phyloP scores from a whole-genome alignment of 106 monocot genomes.

The Dendrobium huoshanense region DNA sequence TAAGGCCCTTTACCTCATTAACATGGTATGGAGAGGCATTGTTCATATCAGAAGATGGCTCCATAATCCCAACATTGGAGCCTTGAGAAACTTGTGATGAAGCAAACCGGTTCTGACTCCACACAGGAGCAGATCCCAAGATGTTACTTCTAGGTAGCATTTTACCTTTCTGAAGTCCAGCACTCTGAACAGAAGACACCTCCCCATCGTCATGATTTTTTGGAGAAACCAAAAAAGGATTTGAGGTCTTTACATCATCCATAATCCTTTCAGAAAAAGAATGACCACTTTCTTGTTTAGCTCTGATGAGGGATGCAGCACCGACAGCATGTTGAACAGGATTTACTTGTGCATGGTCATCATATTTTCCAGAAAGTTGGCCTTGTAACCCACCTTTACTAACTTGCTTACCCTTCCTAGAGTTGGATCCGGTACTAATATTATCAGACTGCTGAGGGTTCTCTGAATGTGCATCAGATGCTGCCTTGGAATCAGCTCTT shows the following conservation, averaged over 20 bases:
- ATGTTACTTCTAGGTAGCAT: constrained; percentile 26
- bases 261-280: constrained; percentile 27
- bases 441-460: constrained; percentile 50
- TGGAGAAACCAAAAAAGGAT: constrained; percentile 27
- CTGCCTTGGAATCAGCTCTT: constrained; percentile 60
- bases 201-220: constrained; percentile 48
- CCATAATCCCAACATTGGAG: constrained; percentile 26
- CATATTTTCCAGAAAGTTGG: constrained; percentile 22
- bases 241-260: constrained; percentile 31
- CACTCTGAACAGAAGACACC: constrained; percentile 39
- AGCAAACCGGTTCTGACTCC: constrained; percentile 54
- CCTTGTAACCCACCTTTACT: constrained; percentile 41
- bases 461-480: constrained; percentile 38
- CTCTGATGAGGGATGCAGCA: constrained; percentile 19
- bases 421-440: constrained; percentile 31
- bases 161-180: constrained; percentile 45
- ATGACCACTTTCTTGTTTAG: constrained; percentile 31
- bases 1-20: constrained; percentile 22
- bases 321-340: constrained; percentile 25
- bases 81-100: constrained; percentile 35
- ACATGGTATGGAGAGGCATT: constrained; percentile 17
- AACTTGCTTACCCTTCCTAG: constrained; percentile 60
- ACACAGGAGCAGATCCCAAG: constrained; percentile 30
- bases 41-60: constrained; percentile 23
- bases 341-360: constrained; percentile 30